Percentiles rank a stretch among this genome's conserved stretches.
These are phyloP conservation scores for Grosmannia clavigera DNA, from an alignment of 2,329 filamentous ascomycete genomes.

Conservation along the genomic window DNA sequence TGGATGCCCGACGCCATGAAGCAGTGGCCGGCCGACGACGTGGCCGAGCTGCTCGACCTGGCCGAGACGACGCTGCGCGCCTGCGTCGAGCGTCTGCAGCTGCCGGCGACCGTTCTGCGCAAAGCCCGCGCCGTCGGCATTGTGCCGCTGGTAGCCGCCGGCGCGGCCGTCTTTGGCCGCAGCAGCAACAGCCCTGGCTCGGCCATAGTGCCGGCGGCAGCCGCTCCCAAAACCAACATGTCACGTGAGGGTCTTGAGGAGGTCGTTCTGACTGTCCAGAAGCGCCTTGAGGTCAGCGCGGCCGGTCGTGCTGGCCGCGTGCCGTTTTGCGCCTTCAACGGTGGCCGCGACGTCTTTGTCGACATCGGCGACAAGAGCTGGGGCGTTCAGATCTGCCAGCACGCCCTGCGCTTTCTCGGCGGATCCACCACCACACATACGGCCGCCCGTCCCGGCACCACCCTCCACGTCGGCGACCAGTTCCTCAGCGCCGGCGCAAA, in stretches of 20 bases:
- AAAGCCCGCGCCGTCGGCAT: constrained; percentile 83
- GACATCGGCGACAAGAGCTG: constrained; percentile 97
- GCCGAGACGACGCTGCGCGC: constrained; percentile 76
- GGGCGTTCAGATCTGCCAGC: constrained; percentile 84
- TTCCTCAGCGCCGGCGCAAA: constrained; percentile 92
- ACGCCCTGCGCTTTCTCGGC: constrained; percentile 10
- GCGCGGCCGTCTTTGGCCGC: too few species aligned
- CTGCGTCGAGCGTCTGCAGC: constrained; percentile 64
- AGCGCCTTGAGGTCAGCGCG: constrained; percentile 71
- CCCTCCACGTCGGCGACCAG: constrained; percentile 91
- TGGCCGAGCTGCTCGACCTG: constrained; percentile 71
- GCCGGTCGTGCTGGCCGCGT: constrained; percentile 46
- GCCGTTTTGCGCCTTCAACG: constrained; percentile 97
- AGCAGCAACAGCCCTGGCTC: constrained; percentile 27
- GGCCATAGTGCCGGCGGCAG: too few species aligned
- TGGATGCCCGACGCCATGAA: constrained; percentile 75
- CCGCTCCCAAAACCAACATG: constrained; percentile 16
- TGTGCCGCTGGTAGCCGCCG: constrained; percentile 32
- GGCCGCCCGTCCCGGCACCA: constrained; percentile 23
- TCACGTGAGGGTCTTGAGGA: constrained; percentile 80
- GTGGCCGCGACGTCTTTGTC: constrained; percentile 93
- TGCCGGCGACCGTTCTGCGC: constrained; percentile 69
- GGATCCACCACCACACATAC: too few species aligned
- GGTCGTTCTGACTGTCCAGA: constrained; percentile 87
- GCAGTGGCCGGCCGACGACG: constrained; percentile 63